phyloP scores from a whole-genome alignment of 2,329 filamentous ascomycete species.

The Phaeosphaeriaceae sp. region DNA sequence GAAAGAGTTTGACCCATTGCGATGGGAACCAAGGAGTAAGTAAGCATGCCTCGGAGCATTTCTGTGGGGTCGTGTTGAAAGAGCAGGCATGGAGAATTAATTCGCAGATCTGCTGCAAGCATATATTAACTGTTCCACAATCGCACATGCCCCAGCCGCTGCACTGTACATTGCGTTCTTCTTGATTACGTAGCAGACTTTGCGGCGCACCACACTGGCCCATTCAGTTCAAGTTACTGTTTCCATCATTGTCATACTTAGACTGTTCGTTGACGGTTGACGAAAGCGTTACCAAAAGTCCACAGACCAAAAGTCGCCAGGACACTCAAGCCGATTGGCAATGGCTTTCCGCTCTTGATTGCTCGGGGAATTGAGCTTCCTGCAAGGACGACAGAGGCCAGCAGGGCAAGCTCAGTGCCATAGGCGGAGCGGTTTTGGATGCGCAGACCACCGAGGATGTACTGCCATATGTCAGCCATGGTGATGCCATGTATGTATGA shows the following conservation, averaged over 20 bases:
- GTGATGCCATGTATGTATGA: background rate
- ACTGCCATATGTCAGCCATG: slow-evolving; percentile 44
- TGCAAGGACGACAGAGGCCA: slow-evolving; percentile 84
- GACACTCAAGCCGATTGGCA: slow-evolving; percentile 80
- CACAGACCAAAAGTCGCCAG: slow-evolving; percentile 80
- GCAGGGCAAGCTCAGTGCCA: slow-evolving; percentile 85
- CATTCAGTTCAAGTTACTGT: background rate
- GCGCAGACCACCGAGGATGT: slow-evolving; percentile 82
- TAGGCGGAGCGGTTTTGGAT: slow-evolving; percentile 78
- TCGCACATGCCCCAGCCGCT: background rate
- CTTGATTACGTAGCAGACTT: slow-evolving; percentile 2
- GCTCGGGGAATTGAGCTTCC: slow-evolving; percentile 87
- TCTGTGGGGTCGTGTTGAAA: background rate
- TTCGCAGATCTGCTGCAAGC: slow-evolving; percentile 1
- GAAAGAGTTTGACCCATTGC: background rate
- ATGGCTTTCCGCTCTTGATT: slow-evolving; percentile 81
- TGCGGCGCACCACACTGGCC: background rate
- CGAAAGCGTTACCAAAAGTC: slow-evolving; percentile 77
- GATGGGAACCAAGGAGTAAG: background rate
- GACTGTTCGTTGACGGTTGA: slow-evolving; percentile 21
- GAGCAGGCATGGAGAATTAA: background rate
- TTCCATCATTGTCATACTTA: background rate
- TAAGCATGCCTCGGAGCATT: background rate
- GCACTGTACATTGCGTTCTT: background rate
- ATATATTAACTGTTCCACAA: background rate